Percentiles rank a stretch among this genome's conserved stretches.
Evolutionary conservation across 2,329 filamentous ascomycete genomes (phyloP).

Genomic region (Pseudofabraea citricarpa): DNA sequence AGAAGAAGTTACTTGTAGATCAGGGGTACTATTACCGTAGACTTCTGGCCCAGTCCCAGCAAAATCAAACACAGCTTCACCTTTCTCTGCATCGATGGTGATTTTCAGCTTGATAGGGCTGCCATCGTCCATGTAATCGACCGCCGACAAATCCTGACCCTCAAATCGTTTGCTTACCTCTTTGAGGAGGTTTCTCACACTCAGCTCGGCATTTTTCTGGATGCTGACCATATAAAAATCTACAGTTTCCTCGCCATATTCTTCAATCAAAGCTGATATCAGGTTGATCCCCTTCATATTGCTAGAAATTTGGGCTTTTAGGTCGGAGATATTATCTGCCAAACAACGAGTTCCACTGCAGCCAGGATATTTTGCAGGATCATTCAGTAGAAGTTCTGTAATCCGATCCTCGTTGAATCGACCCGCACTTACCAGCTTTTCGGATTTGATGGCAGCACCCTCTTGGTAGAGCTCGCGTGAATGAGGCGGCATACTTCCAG

Average conservation of each 20-base stretch:
- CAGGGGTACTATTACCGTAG: slow-evolving; percentile 59
- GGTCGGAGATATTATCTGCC: slow-evolving; percentile 78
- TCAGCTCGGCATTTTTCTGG: slow-evolving; percentile 73
- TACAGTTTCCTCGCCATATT: slow-evolving; percentile 73
- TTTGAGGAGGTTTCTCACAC: slow-evolving; percentile 70
- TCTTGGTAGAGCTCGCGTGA: slow-evolving; percentile 62
- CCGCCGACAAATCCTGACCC: slow-evolving; percentile 65
- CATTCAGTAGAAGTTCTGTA: slow-evolving; percentile 63
- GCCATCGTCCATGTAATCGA: slow-evolving; percentile 86
- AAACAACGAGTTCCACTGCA: slow-evolving; percentile 77
- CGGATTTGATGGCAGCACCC: slow-evolving; percentile 58
- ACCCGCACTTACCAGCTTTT: slow-evolving; percentile 71
- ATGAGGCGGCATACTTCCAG: slow-evolving; percentile 78
- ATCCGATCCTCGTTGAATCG: slow-evolving; percentile 76
- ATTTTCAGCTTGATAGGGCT: slow-evolving; percentile 72
- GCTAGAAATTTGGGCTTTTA: slow-evolving; percentile 82
- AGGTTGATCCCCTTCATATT: slow-evolving; percentile 82
- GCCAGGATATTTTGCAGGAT: slow-evolving; percentile 69
- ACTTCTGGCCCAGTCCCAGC: slow-evolving; percentile 74
- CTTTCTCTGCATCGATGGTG: slow-evolving; percentile 67
- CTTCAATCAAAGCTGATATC: slow-evolving; percentile 68
- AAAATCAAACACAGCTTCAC: slow-evolving; percentile 76
- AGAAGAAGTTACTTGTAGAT: no score
- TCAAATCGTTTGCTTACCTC: slow-evolving; percentile 64
- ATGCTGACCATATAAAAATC: slow-evolving; percentile 82